Conservation (phyloP, 1,139 yeast genomes). For the Suhomyces maxii region DNA sequence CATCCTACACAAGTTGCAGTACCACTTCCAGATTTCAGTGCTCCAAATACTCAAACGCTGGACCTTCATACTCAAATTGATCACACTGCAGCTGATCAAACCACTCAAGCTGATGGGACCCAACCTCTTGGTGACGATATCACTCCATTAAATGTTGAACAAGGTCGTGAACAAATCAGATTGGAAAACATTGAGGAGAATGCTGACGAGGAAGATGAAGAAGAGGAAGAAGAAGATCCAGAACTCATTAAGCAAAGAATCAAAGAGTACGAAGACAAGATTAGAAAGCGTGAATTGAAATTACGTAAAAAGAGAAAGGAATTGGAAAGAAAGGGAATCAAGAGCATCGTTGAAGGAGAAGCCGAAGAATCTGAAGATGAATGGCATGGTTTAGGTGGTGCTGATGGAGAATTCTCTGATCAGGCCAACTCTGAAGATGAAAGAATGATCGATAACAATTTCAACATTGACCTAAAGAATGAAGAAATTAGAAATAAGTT, state of each 20-base stretch:
- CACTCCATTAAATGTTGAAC: constrained; percentile 27
- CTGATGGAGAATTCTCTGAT: constrained; percentile 68
- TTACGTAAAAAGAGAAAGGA: constrained; percentile 45
- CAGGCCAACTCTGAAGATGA: constrained; percentile 77
- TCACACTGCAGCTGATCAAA: constrained; percentile 10
- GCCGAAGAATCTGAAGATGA: constrained; percentile 98
- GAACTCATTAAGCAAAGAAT: constrained; percentile 32
- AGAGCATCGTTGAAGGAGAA: constrained; percentile 70
- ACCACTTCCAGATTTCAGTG: constrained; percentile 20
- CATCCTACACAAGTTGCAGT: neutral
- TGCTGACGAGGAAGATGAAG: constrained; percentile 19
- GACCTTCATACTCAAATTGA: constrained; percentile 6
- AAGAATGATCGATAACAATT: constrained; percentile 74
- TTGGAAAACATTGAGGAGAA: constrained; percentile 11
- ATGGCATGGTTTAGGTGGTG: constrained; percentile 89
- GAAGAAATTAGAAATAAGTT: constrained; percentile 60
- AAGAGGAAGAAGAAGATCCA: constrained; percentile 24
- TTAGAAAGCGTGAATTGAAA: constrained; percentile 39
- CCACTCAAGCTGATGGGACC: constrained; percentile 20
- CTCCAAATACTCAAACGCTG: constrained; percentile 11
- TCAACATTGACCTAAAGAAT: constrained; percentile 58
- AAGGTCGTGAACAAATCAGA: constrained; percentile 25
- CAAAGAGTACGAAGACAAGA: constrained; percentile 38
- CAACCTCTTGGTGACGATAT: constrained; percentile 15
- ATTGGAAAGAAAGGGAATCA: constrained; percentile 51